These are phyloP conservation scores for Lactarius hengduanensis DNA, from an alignment of 768 basidiomycete genomes.

Conservation along the genomic window DNA sequence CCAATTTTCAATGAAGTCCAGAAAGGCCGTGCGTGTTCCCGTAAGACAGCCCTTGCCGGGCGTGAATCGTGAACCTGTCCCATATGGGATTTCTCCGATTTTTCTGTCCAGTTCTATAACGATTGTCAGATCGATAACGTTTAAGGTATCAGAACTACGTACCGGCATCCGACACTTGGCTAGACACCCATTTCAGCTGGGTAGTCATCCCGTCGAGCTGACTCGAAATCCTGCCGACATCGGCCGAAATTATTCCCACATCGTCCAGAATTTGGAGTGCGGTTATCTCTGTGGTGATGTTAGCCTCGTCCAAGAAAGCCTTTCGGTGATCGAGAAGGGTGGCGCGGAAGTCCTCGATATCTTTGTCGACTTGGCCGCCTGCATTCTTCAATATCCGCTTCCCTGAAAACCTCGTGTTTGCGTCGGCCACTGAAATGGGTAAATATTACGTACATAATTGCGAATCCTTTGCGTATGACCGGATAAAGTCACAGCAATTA, in stretches of 20 bases:
- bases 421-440: not conserved
- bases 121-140: not conserved
- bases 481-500: slow-evolving; percentile 2
- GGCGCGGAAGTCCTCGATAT: not conserved
- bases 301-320: not conserved
- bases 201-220: not conserved
- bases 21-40: not conserved
- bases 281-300: not conserved
- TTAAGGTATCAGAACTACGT: not conserved
- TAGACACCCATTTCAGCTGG: not conserved
- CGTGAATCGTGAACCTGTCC: not conserved
- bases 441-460: not conserved
- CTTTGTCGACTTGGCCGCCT: not conserved
- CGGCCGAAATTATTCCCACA: not conserved
- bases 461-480: not conserved
- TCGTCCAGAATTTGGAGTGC: not conserved
- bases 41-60: not conserved
- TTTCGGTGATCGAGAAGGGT: not conserved
- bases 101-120: not conserved
- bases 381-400: not conserved
- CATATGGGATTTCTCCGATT: not conserved
- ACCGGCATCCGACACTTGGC: not conserved
- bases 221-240: not conserved
- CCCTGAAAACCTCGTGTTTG: not conserved
- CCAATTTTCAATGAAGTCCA: not conserved